Percentiles rank a stretch among this genome's conserved stretches.
Conservation (phyloP, 139 green algal genomes). For the Volvox africanus region DNA sequence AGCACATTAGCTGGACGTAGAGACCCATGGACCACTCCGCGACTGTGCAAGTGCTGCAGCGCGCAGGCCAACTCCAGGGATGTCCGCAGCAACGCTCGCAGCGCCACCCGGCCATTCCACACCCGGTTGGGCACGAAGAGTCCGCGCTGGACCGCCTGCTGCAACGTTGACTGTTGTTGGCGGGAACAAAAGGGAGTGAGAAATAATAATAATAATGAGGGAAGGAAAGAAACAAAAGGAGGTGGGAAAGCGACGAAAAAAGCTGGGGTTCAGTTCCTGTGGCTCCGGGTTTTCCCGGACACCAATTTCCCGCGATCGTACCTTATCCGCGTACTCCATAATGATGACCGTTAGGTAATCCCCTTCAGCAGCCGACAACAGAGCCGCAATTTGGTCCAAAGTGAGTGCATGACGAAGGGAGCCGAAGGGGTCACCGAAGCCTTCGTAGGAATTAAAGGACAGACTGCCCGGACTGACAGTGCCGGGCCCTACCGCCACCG, state of each 20-base stretch:
- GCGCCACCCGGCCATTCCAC: constrained; percentile 26
- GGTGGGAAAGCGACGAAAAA: no score
- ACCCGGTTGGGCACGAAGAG: constrained; percentile 2
- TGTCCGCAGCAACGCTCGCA: constrained; percentile 23
- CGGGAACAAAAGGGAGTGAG: no score
- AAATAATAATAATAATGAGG: no score
- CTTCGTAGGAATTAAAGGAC: constrained; percentile 28
- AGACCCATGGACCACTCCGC: constrained; percentile 3
- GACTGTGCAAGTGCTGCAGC: constrained; percentile 43
- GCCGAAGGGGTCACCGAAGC: constrained; percentile 33
- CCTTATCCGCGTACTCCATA: constrained; percentile 36
- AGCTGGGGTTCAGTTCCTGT: no score
- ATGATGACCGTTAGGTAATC: constrained; percentile 14
- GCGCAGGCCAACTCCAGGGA: constrained; percentile 17
- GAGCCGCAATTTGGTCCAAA: constrained; percentile 5
- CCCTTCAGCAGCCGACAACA: constrained; percentile 1
- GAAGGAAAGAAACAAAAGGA: no score
- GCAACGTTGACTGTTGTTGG: neutral
- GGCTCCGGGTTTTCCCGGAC: no score
- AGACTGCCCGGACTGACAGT: neutral
- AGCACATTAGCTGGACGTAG: constrained; percentile 27
- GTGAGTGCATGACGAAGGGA: neutral
- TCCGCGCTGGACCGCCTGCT: neutral
- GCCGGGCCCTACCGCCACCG: neutral
- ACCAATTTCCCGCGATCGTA: neutral